Base-by-base conservation (phyloP, 1,139 yeast species). In the Saccharomyces hybrid region DNA sequence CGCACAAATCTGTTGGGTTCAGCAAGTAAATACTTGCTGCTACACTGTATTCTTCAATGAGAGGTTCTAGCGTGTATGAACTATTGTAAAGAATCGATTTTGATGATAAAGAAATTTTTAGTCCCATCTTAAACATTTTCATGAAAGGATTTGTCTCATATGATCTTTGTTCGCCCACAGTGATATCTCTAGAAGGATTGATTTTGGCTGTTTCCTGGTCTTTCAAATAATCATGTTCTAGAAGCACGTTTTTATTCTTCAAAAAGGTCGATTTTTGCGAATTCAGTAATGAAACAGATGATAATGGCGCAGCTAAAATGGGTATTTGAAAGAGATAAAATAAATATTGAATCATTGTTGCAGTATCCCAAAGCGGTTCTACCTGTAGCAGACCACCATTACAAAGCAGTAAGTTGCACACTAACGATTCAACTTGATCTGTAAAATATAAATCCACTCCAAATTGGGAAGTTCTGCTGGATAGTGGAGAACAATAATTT, bases 21-120 rank as follows among this genome's bases (percentile, higher is more conserved):
- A 83, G 70, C 59, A 83, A 79, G 70, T 83, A 82, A 58, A 83
- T 83, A 65, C 84, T 87, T 0, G 87, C 88, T 4, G 89, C 89
- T 28, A 83, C 88, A 11, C 87, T 82, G 62, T 82, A 83, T 62
- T 83, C 89, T 65, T 83, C 89, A 54, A 83, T 82, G 59, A 83
- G 74, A 7, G 88, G 89, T 58, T 83, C 89, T 59, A 81, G 76
- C 16, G 89, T 83, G 65, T 82, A 83, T 0, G 87, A 82, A 56
- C 62, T 63, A 52, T 66, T 67, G 54, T 59, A 64, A 13, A 67
- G 56, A 76, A 83, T 67, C 75, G 88, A 61, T 78, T 77, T 78
- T 52, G 87, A 79, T 0, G 88, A 83, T 50, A 83, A 70, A 0
- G 85, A 79, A 13, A 83, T 84, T 60, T 81, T 81, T 70, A 83